Conservation (phyloP, 202 grass and related monocot species). For the Zizania palustris region DNA sequence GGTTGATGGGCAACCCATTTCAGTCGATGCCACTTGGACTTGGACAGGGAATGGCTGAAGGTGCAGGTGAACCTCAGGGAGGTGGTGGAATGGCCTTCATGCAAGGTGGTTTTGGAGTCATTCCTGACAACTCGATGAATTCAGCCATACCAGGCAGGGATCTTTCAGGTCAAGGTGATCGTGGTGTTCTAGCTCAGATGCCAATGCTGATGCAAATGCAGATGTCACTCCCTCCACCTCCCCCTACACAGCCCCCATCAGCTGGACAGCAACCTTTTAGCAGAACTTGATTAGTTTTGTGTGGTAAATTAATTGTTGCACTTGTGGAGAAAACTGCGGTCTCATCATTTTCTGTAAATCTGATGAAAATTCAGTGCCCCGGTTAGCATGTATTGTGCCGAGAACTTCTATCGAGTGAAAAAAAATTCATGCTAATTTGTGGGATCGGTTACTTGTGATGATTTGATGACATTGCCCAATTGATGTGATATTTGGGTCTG, state of each 20-base stretch:
- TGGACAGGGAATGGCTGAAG: slow-evolving; percentile 57
- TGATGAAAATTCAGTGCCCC: slow-evolving; percentile 9
- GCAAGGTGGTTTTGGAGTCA: slow-evolving; percentile 58
- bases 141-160: slow-evolving; percentile 42
- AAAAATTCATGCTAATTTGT: neutral
- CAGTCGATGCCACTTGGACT: slow-evolving; percentile 53
- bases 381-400: slow-evolving; percentile 24
- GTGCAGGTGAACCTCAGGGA: slow-evolving; percentile 56
- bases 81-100: slow-evolving; percentile 61
- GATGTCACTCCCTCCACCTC: slow-evolving; percentile 60
- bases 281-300: slow-evolving; percentile 44
- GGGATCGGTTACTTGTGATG: neutral
- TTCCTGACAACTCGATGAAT: slow-evolving; percentile 50
- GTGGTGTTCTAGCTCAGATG: slow-evolving; percentile 55
- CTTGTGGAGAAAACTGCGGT: slow-evolving; percentile 19
- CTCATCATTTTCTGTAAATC: slow-evolving; percentile 30
- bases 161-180: slow-evolving; percentile 49
- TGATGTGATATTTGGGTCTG: neutral
- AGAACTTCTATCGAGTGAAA: slow-evolving; percentile 6
- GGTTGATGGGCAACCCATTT: slow-evolving; percentile 60
- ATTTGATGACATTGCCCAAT: neutral
- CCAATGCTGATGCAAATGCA: slow-evolving; percentile 68
- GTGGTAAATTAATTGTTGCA: slow-evolving; percentile 21
- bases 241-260: slow-evolving; percentile 54
- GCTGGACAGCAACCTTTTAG: slow-evolving; percentile 58